phyloP scores from a whole-genome alignment of 345 rosid genomes.

The Eucalyptus guilfoylei region DNA sequence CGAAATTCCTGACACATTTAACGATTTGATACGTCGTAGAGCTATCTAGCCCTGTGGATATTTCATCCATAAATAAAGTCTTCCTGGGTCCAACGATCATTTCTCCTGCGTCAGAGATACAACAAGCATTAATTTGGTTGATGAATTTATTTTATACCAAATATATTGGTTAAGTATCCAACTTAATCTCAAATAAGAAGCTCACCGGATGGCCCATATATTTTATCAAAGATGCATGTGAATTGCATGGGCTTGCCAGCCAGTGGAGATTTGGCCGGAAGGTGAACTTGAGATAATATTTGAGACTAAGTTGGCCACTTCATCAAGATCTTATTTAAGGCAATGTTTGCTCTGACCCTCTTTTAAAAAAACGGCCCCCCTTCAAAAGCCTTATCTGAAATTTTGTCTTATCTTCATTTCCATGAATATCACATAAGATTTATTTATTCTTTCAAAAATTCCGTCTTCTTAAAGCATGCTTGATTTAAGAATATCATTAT shows the following conservation, averaged over 20 bases:
- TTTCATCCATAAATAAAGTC: slow-evolving; percentile 97
- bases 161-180: not conserved
- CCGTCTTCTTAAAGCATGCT: not conserved
- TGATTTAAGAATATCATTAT: not conserved
- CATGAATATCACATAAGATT: not conserved
- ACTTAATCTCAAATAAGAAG: not conserved
- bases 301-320: not conserved
- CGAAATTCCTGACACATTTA: slow-evolving; percentile 72
- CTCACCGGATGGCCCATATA: not conserved
- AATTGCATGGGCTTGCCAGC: not conserved
- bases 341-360: not conserved
- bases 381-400: not conserved
- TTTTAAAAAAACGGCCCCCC: not conserved
- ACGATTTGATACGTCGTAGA: slow-evolving; percentile 89
- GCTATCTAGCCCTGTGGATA: slow-evolving; percentile 94
- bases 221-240: not conserved
- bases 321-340: not conserved
- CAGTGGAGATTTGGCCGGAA: not conserved
- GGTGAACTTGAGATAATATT: not conserved
- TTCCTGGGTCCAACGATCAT: slow-evolving; percentile 95
- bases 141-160: not conserved
- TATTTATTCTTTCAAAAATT: not conserved
- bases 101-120: slow-evolving; percentile 46
- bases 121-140: not conserved
- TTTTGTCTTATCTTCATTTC: not conserved